Percentiles rank a stretch among this genome's conserved stretches.
phyloP scores from a whole-genome alignment of 2,329 filamentous ascomycete species.

The Fusarium hainanense region DNA sequence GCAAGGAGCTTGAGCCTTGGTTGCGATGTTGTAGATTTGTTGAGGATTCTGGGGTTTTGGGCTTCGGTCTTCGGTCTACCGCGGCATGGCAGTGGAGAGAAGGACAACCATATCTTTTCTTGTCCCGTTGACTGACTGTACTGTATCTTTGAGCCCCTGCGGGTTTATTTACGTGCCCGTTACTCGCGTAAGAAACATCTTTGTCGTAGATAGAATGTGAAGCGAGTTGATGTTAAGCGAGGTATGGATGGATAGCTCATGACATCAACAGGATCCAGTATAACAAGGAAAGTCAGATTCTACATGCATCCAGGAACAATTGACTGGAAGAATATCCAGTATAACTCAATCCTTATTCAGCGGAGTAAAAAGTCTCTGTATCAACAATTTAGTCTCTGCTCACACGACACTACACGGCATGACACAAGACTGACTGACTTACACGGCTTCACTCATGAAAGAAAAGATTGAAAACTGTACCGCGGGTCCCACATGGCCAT shows the following conservation, averaged over 20 bases:
- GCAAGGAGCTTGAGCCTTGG: constrained; percentile 14
- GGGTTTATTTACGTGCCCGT: background rate
- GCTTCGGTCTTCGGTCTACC: constrained; percentile 18
- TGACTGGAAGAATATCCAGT: background rate
- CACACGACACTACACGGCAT: constrained; percentile 9
- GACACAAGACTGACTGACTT: constrained; percentile 11
- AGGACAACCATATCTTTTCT: background rate
- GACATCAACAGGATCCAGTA: background rate
- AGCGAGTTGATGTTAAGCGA: background rate
- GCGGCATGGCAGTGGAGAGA: constrained; percentile 27
- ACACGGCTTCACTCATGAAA: constrained; percentile 13
- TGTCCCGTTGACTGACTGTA: background rate
- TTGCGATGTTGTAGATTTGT: constrained; percentile 36
- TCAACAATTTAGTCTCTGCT: background rate
- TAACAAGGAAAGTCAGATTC: background rate
- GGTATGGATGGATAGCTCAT: background rate
- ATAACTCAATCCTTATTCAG: background rate
- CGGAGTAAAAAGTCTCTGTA: background rate
- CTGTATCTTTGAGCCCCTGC: background rate
- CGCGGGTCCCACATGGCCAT: constrained; percentile 35
- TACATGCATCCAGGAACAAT: background rate
- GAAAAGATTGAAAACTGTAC: constrained; percentile 5
- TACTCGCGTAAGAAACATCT: background rate
- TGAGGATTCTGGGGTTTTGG: constrained; percentile 37
- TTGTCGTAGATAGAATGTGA: background rate